Base-by-base conservation (phyloP, 2,329 filamentous ascomycete genomes). In the Hymenoscyphus occultus region DNA sequence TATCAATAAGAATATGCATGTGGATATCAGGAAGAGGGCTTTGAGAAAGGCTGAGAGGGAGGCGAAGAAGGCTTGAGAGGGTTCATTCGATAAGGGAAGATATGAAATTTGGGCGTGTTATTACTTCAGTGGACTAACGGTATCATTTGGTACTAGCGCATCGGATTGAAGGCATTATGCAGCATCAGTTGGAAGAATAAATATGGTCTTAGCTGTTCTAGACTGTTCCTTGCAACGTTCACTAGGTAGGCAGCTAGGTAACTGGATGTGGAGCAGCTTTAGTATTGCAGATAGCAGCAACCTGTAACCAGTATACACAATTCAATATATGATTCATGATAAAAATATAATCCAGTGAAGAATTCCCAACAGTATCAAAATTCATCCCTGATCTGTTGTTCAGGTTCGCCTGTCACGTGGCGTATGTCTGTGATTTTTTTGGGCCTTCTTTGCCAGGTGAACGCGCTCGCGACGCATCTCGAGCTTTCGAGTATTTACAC, bases 21-120 rank as follows among this genome's bases (percentile, higher is more conserved):
- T 86, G 75, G 80, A 80, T 61, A 91, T 92, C 68, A 81, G 89
- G 67, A 87, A 82, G 77, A 82, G 88, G 67, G 89, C 89, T 48
- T 74, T 91, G 77, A 86, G 81, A 77, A 92, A 91, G 81, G 84
- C 83, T n/a, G 87, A 89, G 78, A 83, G 88, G 65, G 87, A 90
- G 32, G 82, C 80, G 31, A 86, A 86, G 81, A 87, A 85, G 75
- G 68, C 66, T 32, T 75, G 56, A 72, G 58, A 28, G 2, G 14
- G 10, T 45, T 13, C 22, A 2, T 12, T 56, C 22, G 31, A n/a
- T 1, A 22, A 39, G 39, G 45, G 5, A 16, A 48, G 6, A 39
- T n/a, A 22, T 1, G 7, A 35, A 35, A 7, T 35, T 35, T 35
- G 35, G 35, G 35, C 35, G 9, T 35, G 6, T 1, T 1, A 35